Evolutionary conservation across 208 protist genomes (phyloP).

Genomic region (Acanthamoeba divionensis): DNA sequence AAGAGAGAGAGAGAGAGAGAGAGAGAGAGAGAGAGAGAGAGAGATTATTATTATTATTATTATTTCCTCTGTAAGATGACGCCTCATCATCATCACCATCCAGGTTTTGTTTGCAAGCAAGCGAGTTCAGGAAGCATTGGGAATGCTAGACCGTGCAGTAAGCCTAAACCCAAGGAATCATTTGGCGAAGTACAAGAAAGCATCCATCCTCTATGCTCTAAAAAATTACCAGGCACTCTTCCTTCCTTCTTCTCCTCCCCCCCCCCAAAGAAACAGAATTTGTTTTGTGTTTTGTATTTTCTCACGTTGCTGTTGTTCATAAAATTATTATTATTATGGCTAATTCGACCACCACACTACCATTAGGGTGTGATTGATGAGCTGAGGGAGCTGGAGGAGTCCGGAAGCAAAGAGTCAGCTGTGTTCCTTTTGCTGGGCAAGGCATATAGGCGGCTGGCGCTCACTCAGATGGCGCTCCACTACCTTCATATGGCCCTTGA

Average conservation of each 20-base stretch:
- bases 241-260: neutral
- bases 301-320: neutral
- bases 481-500: slow-evolving; percentile 67
- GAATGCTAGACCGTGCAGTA: slow-evolving; percentile 81
- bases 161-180: slow-evolving; percentile 83
- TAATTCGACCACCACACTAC: neutral
- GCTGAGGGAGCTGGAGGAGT: slow-evolving; percentile 80
- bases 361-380: slow-evolving; percentile 78
- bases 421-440: slow-evolving; percentile 88
- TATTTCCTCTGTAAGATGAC: neutral
- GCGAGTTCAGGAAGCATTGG: slow-evolving; percentile 80
- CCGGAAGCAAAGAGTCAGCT: slow-evolving; percentile 86
- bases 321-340: neutral
- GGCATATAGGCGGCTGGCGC: slow-evolving; percentile 72
- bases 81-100: neutral
- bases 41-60: neutral
- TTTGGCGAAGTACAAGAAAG: slow-evolving; percentile 87
- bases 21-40: too few species aligned
- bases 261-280: neutral
- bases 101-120: neutral
- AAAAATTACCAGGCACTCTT: slow-evolving; percentile 68
- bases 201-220: slow-evolving; percentile 85
- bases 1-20: neutral
- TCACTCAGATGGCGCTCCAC: slow-evolving; percentile 55
- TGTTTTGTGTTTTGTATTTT: neutral